A percentile compares a stretch with the other conserved stretches of the same genome.
Conservation (phyloP, 345 rosid species). For the Pugionium cornutum region DNA sequence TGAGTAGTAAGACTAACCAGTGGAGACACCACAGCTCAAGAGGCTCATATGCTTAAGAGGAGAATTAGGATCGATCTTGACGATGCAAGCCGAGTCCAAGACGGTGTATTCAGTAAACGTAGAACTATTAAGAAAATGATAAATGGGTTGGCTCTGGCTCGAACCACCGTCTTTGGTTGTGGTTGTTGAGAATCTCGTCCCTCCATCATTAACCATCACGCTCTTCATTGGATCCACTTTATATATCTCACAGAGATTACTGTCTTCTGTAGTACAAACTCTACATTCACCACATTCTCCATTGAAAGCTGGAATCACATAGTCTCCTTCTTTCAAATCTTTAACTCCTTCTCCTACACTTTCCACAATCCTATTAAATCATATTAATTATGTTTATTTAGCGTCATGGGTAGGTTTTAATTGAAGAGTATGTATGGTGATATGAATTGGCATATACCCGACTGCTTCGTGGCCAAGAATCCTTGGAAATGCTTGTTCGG, state of each 20-base stretch:
- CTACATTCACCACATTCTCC: constrained; percentile 74
- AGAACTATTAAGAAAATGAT: constrained; percentile 45
- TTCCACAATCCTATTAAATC: constrained; percentile 53
- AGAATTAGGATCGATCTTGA: constrained; percentile 49
- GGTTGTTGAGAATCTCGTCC: constrained; percentile 56
- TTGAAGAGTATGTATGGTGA: not conserved
- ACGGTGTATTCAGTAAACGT: constrained; percentile 60
- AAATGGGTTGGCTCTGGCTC: constrained; percentile 43
- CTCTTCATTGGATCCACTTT: constrained; percentile 57
- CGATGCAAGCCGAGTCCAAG: constrained; percentile 58
- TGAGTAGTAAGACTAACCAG: constrained; percentile 44
- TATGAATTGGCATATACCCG: constrained; percentile 45
- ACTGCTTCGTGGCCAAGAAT: constrained; percentile 82
- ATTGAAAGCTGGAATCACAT: constrained; percentile 62
- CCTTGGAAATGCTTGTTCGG: constrained; percentile 62
- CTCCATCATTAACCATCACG: constrained; percentile 57
- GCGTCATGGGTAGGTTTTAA: not conserved
- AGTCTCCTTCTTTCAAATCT: constrained; percentile 62
- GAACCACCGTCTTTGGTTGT: constrained; percentile 34
- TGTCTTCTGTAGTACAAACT: constrained; percentile 44
- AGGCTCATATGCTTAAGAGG: constrained; percentile 63
- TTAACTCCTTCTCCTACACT: constrained; percentile 66
- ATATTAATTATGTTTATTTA: not conserved
- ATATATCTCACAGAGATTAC: constrained; percentile 52
- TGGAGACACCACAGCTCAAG: constrained; percentile 70